A percentile compares a stretch with the other conserved stretches of the same genome.
Conservation (phyloP, 148 eudicot species). For the Rhododendron mucronatum region DNA sequence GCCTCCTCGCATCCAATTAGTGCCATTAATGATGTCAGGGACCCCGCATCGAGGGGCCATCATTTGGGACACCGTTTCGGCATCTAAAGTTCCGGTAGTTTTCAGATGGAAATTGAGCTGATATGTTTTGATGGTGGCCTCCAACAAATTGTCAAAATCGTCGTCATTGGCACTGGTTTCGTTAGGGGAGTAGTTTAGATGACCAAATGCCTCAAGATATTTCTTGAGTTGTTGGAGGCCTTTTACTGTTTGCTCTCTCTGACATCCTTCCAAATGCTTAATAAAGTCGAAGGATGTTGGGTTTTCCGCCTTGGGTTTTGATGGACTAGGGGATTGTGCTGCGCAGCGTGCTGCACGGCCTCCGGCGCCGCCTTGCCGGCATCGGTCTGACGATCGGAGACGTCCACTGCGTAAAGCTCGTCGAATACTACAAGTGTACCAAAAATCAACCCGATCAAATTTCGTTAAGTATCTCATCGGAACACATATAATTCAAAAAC, state of each 20-base stretch:
- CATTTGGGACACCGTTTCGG: constrained; percentile 10
- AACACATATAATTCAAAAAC: no score
- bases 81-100: constrained; percentile 17
- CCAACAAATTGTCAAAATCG: constrained; percentile 18
- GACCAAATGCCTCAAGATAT: neutral
- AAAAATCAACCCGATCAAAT: no score
- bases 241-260: neutral
- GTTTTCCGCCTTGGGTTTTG: neutral
- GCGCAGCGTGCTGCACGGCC: no score
- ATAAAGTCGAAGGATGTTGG: constrained; percentile 10
- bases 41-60: constrained; percentile 22
- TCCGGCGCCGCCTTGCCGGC: no score
- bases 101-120: constrained; percentile 19
- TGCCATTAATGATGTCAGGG: constrained; percentile 10
- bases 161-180: neutral
- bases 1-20: constrained; percentile 2
- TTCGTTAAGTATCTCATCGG: no score
- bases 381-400: no score
- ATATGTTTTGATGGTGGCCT: constrained; percentile 17
- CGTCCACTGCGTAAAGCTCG: no score
- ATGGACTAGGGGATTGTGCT: no score
- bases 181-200: neutral
- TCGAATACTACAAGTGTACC: no score
- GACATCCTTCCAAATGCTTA: constrained; percentile 10
- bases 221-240: constrained; percentile 21